These are phyloP conservation scores for Linnemannia zychae DNA, from an alignment of 192 early-diverging fungal species.

Conservation along the genomic window DNA sequence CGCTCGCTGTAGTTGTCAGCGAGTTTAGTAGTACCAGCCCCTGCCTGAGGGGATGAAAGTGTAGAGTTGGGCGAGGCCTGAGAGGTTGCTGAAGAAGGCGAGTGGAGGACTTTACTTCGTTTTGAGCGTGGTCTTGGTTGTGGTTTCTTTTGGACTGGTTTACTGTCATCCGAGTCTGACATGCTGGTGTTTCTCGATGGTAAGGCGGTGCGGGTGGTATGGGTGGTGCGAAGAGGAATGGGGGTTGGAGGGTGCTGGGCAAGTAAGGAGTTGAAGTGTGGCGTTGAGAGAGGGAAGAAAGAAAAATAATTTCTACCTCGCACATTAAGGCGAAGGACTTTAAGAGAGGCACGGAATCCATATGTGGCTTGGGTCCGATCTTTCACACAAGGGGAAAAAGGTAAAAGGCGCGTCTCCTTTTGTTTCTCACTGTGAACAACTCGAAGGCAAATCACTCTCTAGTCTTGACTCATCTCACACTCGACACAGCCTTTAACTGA, in stretches of 20 bases:
- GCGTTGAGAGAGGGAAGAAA: neutral
- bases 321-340: no score
- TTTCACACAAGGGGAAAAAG: no score
- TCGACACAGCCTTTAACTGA: no score
- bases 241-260: no score
- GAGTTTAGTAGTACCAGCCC: neutral
- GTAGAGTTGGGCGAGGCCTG: conserved; percentile 1
- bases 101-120: neutral
- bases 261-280: no score
- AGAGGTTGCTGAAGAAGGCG: neutral
- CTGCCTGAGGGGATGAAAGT: neutral
- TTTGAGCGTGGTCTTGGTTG: conserved; percentile 31
- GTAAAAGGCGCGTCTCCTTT: no score
- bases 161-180: conserved; percentile 32
- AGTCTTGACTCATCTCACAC: no score
- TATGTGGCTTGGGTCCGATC: no score
- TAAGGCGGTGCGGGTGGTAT: neutral
- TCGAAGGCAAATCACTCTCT: no score
- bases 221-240: no score
- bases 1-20: conserved; percentile 11
- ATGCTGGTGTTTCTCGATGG: neutral
- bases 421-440: no score
- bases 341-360: no score
- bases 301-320: neutral
- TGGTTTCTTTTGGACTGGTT: conserved; percentile 11